Evolutionary conservation across 352 stramenopile genomes (phyloP).

Genomic region (Globisporangium uncinulatum): DNA sequence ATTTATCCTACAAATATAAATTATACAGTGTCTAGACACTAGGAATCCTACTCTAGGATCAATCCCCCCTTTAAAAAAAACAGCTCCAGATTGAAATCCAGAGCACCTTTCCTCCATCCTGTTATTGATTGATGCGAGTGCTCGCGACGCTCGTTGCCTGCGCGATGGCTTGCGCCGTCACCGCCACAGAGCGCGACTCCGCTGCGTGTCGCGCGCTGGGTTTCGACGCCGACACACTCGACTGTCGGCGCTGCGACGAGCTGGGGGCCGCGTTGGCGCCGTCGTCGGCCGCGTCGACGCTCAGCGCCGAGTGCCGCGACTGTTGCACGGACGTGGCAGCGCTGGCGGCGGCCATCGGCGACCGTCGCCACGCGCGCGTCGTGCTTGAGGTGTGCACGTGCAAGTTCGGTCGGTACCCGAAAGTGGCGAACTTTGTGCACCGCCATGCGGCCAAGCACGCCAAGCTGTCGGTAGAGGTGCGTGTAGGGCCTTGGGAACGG

Average conservation of each 20-base stretch:
- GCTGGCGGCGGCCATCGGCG: constrained; percentile 22
- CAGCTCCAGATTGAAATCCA: too few species aligned
- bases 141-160: not conserved
- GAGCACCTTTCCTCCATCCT: too few species aligned
- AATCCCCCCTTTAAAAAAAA: too few species aligned
- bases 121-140: too few species aligned
- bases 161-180: not conserved
- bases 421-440: constrained; percentile 65
- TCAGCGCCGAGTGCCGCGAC: constrained; percentile 23
- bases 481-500: not conserved
- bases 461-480: constrained; percentile 39
- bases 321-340: constrained; percentile 49
- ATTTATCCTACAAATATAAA: too few species aligned
- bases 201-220: constrained; percentile 28
- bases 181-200: not conserved
- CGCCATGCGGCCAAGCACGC: constrained; percentile 34
- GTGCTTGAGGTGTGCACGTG: constrained; percentile 49
- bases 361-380: constrained; percentile 30
- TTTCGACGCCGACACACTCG: constrained; percentile 53
- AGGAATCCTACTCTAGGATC: too few species aligned
- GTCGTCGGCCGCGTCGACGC: not conserved
- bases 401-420: constrained; percentile 56
- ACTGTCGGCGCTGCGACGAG: constrained; percentile 53
- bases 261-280: constrained; percentile 29
- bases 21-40: too few species aligned